Conservation (phyloP, 495 filamentous ascomycete species). For the Annulohypoxylon bovei region DNA sequence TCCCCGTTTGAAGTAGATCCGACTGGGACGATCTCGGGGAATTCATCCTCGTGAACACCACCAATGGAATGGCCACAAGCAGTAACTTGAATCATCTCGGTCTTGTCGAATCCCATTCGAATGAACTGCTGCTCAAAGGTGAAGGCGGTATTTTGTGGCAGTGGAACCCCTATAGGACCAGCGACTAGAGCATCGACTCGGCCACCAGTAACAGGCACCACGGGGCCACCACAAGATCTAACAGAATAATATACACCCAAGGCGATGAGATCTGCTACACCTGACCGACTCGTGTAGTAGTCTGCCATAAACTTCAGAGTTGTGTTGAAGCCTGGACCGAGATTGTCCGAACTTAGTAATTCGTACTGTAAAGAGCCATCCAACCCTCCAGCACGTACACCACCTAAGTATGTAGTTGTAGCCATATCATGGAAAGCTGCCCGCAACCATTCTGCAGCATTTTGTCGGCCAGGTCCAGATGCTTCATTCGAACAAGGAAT, state of each 20-base stretch:
- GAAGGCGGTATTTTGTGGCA: slow-evolving; percentile 63
- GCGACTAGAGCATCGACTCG: slow-evolving; percentile 63
- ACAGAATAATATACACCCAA: slow-evolving; percentile 66
- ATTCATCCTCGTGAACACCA: slow-evolving; percentile 65
- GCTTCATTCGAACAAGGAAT: slow-evolving; percentile 67
- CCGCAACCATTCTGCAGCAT: slow-evolving; percentile 70
- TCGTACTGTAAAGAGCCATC: slow-evolving; percentile 71
- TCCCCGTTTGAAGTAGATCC: slow-evolving; percentile 60
- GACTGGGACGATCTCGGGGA: slow-evolving; percentile 62
- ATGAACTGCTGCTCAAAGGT: slow-evolving; percentile 64
- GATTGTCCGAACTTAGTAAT: slow-evolving; percentile 64
- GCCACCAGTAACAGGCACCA: slow-evolving; percentile 64
- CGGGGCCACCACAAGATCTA: slow-evolving; percentile 67
- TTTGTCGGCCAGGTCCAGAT: slow-evolving; percentile 63
- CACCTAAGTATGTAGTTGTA: slow-evolving; percentile 55
- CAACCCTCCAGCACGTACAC: slow-evolving; percentile 60
- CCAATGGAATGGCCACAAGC: slow-evolving; percentile 72
- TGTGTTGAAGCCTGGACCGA: slow-evolving; percentile 65
- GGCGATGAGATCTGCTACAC: slow-evolving; percentile 68
- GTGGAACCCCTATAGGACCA: slow-evolving; percentile 65
- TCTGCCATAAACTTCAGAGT: slow-evolving; percentile 64
- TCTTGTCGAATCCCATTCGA: slow-evolving; percentile 65
- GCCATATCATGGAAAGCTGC: slow-evolving; percentile 73
- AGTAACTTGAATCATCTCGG: slow-evolving; percentile 68
- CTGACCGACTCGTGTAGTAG: slow-evolving; percentile 61